A percentile compares a stretch with the other conserved stretches of the same genome.
Evolutionary conservation across 2,329 filamentous ascomycete species (phyloP).

Genomic region (Beauveria scarabaeidicola): DNA sequence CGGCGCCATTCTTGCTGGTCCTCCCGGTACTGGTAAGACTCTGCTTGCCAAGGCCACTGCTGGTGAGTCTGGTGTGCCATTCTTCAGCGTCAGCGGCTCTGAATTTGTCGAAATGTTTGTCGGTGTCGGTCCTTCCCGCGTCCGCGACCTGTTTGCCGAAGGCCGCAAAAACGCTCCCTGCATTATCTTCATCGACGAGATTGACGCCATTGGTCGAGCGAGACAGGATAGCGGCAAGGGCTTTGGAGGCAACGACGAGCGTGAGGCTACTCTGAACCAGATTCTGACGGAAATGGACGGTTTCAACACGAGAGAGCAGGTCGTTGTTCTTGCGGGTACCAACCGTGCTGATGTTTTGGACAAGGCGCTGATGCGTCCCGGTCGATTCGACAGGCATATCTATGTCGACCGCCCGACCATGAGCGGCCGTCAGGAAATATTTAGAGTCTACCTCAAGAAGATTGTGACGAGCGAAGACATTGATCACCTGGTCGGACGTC

Average conservation of each 20-base stretch:
- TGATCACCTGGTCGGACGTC: conserved; percentile 76
- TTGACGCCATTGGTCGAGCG: conserved; percentile 92
- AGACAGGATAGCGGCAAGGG: conserved; percentile 63
- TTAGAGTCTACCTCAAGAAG: conserved; percentile 87
- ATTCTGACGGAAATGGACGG: conserved; percentile 99
- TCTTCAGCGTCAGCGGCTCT: conserved; percentile 96
- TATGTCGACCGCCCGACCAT: conserved; percentile 91
- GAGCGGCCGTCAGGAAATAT: conserved; percentile 93
- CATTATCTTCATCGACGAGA: conserved; percentile 99
- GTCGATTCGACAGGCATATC: conserved; percentile 95
- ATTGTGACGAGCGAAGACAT: conserved; percentile 89
- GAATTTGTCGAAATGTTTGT: conserved; percentile 99
- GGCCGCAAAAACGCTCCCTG: conserved; percentile 94
- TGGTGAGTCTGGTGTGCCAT: conserved; percentile 91
- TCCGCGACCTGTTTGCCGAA: conserved; percentile 88
- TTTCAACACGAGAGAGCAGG: conserved; percentile 93
- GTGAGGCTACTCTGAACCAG: conserved; percentile 94
- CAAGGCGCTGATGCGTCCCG: conserved; percentile 90
- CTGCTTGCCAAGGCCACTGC: conserved; percentile 94
- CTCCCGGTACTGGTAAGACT: conserved; percentile 97
- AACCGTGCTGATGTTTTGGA: conserved; percentile 93
- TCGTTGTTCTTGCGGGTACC: conserved; percentile 93
- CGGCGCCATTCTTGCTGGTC: conserved; percentile 93
- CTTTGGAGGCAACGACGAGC: conserved; percentile 90
- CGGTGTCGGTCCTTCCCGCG: conserved; percentile 90